These are phyloP conservation scores for Aspergillus sp. DNA, from an alignment of 2,329 filamentous ascomycete species.

Conservation along the genomic window DNA sequence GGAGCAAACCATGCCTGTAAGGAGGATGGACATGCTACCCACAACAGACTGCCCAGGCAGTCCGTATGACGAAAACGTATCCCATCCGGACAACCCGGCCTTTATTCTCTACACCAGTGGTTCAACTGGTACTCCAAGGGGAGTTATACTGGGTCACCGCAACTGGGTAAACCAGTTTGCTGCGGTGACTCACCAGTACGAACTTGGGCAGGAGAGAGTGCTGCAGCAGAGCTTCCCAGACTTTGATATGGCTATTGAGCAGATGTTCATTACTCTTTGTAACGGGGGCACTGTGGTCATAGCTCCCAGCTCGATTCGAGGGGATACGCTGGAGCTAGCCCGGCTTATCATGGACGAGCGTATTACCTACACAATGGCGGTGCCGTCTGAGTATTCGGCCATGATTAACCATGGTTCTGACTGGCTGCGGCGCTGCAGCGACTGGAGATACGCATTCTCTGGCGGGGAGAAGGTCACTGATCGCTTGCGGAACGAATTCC, in stretches of 20 bases:
- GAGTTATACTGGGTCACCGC: neutral
- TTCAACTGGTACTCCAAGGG: constrained; percentile 9
- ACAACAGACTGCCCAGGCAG: too few species aligned
- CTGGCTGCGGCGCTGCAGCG: neutral
- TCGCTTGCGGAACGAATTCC: constrained; percentile 15
- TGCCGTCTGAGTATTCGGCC: neutral
- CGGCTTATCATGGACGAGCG: neutral
- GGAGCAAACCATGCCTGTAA: too few species aligned
- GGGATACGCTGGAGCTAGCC: neutral
- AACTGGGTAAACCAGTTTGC: neutral
- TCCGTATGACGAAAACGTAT: too few species aligned
- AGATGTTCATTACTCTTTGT: constrained; percentile 7
- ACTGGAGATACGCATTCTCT: constrained; percentile 19
- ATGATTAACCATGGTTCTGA: neutral
- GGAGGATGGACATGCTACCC: too few species aligned
- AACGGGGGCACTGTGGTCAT: constrained; percentile 4
- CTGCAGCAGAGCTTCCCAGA: constrained; percentile 9
- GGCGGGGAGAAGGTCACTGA: constrained; percentile 21
- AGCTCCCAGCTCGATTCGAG: neutral
- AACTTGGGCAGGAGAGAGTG: neutral
- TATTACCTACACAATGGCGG: neutral
- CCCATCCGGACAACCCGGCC: neutral
- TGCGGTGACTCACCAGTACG: neutral
- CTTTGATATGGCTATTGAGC: constrained; percentile 7
- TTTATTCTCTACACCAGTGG: constrained; percentile 13